Base-by-base conservation (phyloP, 2,329 filamentous ascomycete species). In the Lecanicillium sp. region DNA sequence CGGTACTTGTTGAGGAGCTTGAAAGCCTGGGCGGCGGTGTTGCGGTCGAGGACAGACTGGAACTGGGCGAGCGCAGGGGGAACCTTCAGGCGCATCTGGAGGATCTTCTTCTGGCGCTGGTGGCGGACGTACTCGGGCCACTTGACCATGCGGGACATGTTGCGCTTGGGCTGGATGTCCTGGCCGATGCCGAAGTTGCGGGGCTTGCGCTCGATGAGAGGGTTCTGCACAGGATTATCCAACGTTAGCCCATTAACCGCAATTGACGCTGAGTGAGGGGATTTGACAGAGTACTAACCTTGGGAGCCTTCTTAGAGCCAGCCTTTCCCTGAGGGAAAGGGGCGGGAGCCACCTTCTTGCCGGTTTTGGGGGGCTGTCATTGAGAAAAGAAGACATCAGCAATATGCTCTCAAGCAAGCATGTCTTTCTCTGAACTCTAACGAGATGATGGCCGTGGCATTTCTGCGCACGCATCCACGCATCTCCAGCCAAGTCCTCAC, bases 1-100 rank as follows among this genome's bases (percentile, higher is more conserved):
- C 90, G 88, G 84, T 98, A 98, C 80, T 98, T 98, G 85, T 95
- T 94, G 64, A 98, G 85, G 64, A 98, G 83, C 81, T 96, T 96
- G 80, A 98, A 92, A 36, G 86, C 78, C 76, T 96, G 90, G 58
- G 88, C 85, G 55, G 94, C 94, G 53, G 90, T 85, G 80, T 94
- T 94, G 72, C 85, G 85, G 80, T 94, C 86, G 59, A 96, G 85
- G 57, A 94, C 88, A 70, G 90, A 85, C 75, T 88, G 83, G 83
- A 96, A 98, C 78, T 98, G 92, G 56, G 90, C 81, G 58, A 98
- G 88, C 57, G 90, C 83, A 62, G 94, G 92, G 49, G 92, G 92
- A 48, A 98, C 92, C 84, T 98, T 98, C 63, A 98, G 78, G 63
- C 92, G 90, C 71, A 98, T 78, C 78, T 90, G 88, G 69, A 98